A percentile compares a stretch with the other conserved stretches of the same genome.
Evolutionary conservation across 2,329 filamentous ascomycete genomes (phyloP).

Genomic region (Emericellopsis cladophorae): DNA sequence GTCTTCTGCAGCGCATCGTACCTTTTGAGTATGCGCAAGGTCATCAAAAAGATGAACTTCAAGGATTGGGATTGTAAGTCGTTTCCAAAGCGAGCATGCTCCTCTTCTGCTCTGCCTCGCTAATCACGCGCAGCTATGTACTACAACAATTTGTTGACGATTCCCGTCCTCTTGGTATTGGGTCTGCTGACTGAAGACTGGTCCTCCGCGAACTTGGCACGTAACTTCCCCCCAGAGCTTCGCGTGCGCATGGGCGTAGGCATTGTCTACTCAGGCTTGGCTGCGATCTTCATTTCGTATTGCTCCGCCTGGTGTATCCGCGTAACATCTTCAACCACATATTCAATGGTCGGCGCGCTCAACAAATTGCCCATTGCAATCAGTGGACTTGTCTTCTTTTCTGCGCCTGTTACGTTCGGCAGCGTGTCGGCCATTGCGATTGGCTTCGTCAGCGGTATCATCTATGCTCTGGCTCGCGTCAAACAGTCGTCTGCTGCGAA

Average conservation of each 20-base stretch:
- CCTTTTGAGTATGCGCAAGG: constrained; percentile 87
- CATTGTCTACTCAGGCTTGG: constrained; percentile 90
- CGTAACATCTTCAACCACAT: constrained; percentile 92
- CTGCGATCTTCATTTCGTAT: constrained; percentile 97
- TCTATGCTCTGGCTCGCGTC: constrained; percentile 57
- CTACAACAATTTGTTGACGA: constrained; percentile 97
- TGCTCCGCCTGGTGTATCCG: constrained; percentile 98
- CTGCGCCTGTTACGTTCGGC: constrained; percentile 82
- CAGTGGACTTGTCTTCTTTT: constrained; percentile 88
- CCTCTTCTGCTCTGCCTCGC: constrained; percentile 15
- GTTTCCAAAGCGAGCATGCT: not conserved
- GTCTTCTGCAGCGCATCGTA: constrained; percentile 90
- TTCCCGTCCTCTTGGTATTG: constrained; percentile 75
- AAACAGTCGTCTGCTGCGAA: constrained; percentile 59
- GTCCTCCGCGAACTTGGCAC: constrained; percentile 69
- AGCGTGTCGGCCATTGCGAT: constrained; percentile 85
- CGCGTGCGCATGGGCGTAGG: constrained; percentile 72
- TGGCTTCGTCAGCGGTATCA: constrained; percentile 83
- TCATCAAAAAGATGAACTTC: constrained; percentile 99
- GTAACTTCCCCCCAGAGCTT: constrained; percentile 77
- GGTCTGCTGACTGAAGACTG: constrained; percentile 85
- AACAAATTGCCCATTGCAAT: constrained; percentile 97
- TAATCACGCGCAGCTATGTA: constrained; percentile 68
- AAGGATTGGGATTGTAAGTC: constrained; percentile 97
- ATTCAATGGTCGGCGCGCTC: constrained; percentile 94